Evolutionary conservation across 2,329 filamentous ascomycete genomes (phyloP), one percentile per base, ranked within the genome.

Genomic region (Calonectria ilicicola): DNA sequence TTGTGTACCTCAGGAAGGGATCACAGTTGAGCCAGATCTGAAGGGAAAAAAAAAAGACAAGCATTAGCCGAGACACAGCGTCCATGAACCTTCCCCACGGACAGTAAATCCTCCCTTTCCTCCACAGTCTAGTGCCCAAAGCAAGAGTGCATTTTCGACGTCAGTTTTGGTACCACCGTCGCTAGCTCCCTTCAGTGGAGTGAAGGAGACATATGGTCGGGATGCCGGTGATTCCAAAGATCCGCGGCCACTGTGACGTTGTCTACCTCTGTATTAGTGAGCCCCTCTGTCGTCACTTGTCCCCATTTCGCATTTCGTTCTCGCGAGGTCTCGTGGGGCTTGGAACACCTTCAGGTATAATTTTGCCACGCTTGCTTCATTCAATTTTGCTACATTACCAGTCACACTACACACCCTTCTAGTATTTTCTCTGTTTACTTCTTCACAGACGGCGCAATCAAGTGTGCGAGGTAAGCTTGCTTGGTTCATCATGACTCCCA

Each of bases 171-270:
- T 46, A 63, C 32, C 14, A 63, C 23, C n/a, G 17, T 26, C 17
- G 35, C n/a, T 63, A 40, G 29, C 35, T 49, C 38, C 17, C 38
- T 15, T 65, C 40, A 35, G 67, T 69, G 67, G 49, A 42, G 60
- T n/a, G 21, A 46, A 12, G 19, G 26, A 49, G 29, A 35, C n/a
- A 29, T n/a, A 56, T 47, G 35, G 51, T 77, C 76, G 76, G 78
- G 70, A 66, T 47, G 65, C 66, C 77, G 78, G 77, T 70, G 72
- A 77, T 78, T 79, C 73, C 72, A 76, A 77, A 79, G 72, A 79
- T 78, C 78, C 78, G 78, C 74, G 58, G 40, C 46, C 40, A 76
- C 21, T 58, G n/a, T 6, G n/a, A 40, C 53, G 32, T 26, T n/a
- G 69, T 40, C n/a, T 29, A 15, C 73, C 68, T 71, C 72, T 40